These are phyloP conservation scores for Cyclostephanos tholiformis DNA, from an alignment of 108 stramenopile genomes.

Conservation along the genomic window DNA sequence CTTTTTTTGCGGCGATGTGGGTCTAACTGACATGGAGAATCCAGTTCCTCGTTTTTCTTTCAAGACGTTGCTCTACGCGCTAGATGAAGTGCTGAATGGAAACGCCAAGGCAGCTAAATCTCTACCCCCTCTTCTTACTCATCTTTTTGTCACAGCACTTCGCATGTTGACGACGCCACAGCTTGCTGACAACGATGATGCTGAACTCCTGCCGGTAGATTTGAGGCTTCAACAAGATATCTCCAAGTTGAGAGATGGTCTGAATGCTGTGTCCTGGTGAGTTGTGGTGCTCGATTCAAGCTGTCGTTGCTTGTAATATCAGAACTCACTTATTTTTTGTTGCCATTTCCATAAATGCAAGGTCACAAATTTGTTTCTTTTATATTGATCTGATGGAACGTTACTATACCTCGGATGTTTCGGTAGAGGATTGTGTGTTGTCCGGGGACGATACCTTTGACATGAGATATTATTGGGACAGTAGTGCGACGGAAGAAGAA, in stretches of 20 bases:
- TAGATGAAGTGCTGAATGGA: conserved; percentile 66
- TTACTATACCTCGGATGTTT: conserved; percentile 65
- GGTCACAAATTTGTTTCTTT: conserved; percentile 66
- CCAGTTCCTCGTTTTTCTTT: conserved; percentile 66
- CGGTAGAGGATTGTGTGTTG: conserved; percentile 55
- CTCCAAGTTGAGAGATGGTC: conserved; percentile 42
- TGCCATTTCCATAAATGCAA: background rate
- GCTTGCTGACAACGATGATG: conserved; percentile 18
- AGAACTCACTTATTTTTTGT: background rate
- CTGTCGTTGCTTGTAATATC: background rate
- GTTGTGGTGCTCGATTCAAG: background rate
- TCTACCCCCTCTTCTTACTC: conserved; percentile 75
- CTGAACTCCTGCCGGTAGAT: conserved; percentile 38
- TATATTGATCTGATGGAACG: conserved; percentile 85
- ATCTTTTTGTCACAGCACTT: conserved; percentile 73
- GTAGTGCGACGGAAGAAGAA: conserved; percentile 28
- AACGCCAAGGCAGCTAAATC: conserved; percentile 63
- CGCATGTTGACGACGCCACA: conserved; percentile 56
- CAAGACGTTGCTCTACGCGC: conserved; percentile 66
- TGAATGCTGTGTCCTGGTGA: conserved; percentile 70
- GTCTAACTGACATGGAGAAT: conserved; percentile 41
- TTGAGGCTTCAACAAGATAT: conserved; percentile 55
- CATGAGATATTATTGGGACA: conserved; percentile 58
- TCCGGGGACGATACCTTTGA: conserved; percentile 56
- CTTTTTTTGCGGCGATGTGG: conserved; percentile 83